Evolutionary conservation across 2,329 filamentous ascomycete species (phyloP).

Genomic region (Xylaria sp.): DNA sequence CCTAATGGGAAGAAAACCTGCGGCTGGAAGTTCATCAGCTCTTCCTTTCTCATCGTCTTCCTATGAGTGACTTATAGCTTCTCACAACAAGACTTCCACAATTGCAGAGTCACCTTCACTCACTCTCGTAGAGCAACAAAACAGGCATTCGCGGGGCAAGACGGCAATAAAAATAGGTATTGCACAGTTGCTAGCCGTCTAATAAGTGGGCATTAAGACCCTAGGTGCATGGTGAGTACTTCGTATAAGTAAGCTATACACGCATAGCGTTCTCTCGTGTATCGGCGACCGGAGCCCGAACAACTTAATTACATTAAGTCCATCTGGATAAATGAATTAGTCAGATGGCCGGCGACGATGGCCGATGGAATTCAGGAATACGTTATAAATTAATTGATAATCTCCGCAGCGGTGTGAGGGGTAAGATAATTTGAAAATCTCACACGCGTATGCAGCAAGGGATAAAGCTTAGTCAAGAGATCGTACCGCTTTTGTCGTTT

Average conservation of each 20-base stretch:
- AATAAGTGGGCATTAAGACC: neutral
- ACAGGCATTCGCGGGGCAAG: neutral
- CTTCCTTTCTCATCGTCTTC: neutral
- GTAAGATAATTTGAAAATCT: conserved; percentile 11
- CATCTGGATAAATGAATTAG: neutral
- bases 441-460: neutral
- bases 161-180: neutral
- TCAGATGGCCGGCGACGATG: neutral
- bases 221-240: neutral
- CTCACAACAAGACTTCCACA: neutral
- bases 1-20: neutral
- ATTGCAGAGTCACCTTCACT: too few relatives aligned
- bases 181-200: neutral
- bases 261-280: neutral
- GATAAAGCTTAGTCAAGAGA: neutral
- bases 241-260: neutral
- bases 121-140: neutral
- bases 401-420: neutral
- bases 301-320: neutral
- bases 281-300: conserved; percentile 15
- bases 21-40: neutral
- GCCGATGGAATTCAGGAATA: neutral
- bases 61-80: neutral
- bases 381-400: neutral
- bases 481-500: neutral